Evolutionary conservation across 257 asterid genomes (phyloP).

Genomic region (Fraxinus excelsior): DNA sequence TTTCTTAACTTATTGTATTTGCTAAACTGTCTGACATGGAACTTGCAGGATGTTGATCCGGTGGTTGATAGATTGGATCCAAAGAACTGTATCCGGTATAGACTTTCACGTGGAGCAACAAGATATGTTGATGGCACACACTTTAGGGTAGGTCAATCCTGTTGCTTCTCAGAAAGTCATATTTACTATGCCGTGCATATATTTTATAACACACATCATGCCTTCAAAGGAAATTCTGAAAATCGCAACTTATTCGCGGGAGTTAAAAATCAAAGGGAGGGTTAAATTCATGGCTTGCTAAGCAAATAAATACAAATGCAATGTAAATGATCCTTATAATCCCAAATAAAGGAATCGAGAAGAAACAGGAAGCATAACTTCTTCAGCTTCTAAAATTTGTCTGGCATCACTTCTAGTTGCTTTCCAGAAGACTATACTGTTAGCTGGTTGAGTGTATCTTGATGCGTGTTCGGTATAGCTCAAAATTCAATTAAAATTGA

Average conservation of each 20-base stretch:
- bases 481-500: no score
- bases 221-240: not conserved
- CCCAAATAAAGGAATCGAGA: not conserved
- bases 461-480: no score
- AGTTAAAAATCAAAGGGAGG: not conserved
- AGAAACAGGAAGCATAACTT: not conserved
- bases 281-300: not conserved
- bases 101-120: constrained; percentile 74
- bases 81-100: constrained; percentile 63
- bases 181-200: not conserved
- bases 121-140: constrained; percentile 79
- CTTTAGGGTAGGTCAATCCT: constrained; percentile 60
- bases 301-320: not conserved
- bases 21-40: constrained; percentile 17
- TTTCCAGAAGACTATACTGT: not conserved
- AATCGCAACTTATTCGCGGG: not conserved
- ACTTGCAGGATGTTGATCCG: constrained; percentile 77
- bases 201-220: not conserved
- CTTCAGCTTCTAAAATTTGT: not conserved
- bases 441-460: no score
- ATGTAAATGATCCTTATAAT: not conserved
- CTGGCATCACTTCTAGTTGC: not conserved
- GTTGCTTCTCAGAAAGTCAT: constrained; percentile 15
- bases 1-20: not conserved
- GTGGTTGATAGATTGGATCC: constrained; percentile 71